These are phyloP conservation scores for Cymbomonas tetramitiformis DNA, from an alignment of 139 green algal genomes.

Conservation along the genomic window DNA sequence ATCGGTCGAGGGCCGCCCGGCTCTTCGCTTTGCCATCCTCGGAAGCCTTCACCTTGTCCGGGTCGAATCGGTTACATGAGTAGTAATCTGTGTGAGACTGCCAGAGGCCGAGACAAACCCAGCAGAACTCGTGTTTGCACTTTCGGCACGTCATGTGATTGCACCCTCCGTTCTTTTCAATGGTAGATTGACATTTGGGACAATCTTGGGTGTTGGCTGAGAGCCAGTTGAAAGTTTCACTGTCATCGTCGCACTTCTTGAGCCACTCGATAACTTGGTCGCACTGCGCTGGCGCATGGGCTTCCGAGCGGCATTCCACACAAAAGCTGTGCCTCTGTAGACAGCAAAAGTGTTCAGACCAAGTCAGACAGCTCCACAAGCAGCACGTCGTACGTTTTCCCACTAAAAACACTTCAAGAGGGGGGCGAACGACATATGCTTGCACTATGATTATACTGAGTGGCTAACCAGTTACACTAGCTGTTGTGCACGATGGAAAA, in stretches of 20 bases:
- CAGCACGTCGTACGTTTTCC: neutral
- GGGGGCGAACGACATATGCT: neutral
- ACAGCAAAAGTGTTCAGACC: neutral
- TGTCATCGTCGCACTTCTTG: conserved; percentile 24
- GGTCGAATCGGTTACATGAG: conserved; percentile 19
- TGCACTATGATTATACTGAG: no score
- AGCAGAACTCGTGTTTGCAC: conserved; percentile 43
- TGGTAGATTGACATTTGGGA: conserved; percentile 17
- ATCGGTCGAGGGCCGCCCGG: conserved; percentile 9
- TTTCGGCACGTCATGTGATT: conserved; percentile 42
- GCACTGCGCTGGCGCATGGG: conserved; percentile 10
- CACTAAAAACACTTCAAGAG: neutral
- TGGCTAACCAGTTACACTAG: no score
- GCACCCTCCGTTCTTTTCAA: conserved; percentile 31
- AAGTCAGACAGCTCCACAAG: neutral
- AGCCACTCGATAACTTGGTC: conserved; percentile 16
- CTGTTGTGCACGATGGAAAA: no score
- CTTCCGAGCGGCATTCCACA: conserved; percentile 5
- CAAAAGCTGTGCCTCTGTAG: conserved; percentile 10
- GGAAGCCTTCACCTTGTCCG: neutral
- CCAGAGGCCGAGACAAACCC: conserved; percentile 21
- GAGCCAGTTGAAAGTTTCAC: conserved; percentile 16
- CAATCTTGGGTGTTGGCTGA: conserved; percentile 19
- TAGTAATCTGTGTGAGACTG: conserved; percentile 18
- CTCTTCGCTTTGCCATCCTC: conserved; percentile 3